Conservation (phyloP, 139 green algal species). For the Chlamydomonas incerta region DNA sequence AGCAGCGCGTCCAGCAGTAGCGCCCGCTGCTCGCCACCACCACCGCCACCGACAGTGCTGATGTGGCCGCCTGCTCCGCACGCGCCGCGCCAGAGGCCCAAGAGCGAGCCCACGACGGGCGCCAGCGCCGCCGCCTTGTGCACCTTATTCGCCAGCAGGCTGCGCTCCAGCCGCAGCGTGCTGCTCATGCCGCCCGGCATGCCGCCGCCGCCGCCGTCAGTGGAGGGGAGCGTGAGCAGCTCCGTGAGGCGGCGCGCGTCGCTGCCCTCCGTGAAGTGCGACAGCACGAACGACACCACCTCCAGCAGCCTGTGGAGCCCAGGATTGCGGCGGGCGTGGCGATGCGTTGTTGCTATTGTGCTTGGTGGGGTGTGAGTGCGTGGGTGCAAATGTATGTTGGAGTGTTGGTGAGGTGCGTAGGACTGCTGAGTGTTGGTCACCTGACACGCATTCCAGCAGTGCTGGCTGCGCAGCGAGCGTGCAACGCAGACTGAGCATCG, state of each 20-base stretch:
- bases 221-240: constrained; percentile 32
- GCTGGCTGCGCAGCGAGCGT: no score
- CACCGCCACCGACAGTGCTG: not conserved
- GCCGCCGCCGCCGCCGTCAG: not conserved
- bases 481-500: no score
- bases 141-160: constrained; percentile 50
- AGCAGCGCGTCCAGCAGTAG: constrained; percentile 46
- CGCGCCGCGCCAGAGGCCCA: constrained; percentile 53
- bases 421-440: no score
- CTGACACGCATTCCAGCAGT: no score
- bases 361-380: no score
- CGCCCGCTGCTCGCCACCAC: not conserved
- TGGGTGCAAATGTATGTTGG: no score
- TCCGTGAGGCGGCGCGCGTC: constrained; percentile 58
- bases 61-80: not conserved
- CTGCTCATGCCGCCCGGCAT: constrained; percentile 9
- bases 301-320: constrained; percentile 70
- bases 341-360: no score
- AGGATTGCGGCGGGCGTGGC: no score
- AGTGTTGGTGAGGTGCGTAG: no score
- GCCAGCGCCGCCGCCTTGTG: constrained; percentile 58
- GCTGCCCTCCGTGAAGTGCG: constrained; percentile 70
- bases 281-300: constrained; percentile 83
- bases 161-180: constrained; percentile 21
- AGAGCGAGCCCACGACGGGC: constrained; percentile 68